Percentiles rank a stretch among this genome's conserved stretches.
Evolutionary conservation across 2,329 filamentous ascomycete species (phyloP).

Genomic region (Thermoascus crustaceus): DNA sequence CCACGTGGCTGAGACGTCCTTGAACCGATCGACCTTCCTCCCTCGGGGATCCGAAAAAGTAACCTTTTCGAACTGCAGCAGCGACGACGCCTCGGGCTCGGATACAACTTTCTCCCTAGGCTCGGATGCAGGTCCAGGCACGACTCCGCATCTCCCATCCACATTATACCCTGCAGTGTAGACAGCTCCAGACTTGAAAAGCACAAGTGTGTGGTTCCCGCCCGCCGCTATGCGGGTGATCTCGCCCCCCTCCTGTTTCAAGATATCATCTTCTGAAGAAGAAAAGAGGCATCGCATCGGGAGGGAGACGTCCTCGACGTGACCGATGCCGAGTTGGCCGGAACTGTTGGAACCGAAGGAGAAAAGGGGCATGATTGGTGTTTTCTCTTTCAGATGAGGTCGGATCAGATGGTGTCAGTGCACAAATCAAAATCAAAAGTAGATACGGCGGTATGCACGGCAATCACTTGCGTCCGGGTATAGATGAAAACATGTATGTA

Average conservation of each 20-base stretch:
- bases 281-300: conserved; percentile 56
- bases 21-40: conserved; percentile 22
- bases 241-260: conserved; percentile 4
- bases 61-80: conserved; percentile 21
- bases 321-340: conserved; percentile 64
- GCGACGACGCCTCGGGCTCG: conserved; percentile 2
- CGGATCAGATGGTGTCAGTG: too few species aligned
- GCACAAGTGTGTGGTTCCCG: conserved; percentile 78
- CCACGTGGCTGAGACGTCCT: conserved; percentile 66
- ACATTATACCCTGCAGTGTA: conserved; percentile 58
- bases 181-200: conserved; percentile 52
- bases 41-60: conserved; percentile 13
- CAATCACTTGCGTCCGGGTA: too few species aligned
- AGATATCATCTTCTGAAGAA: conserved; percentile 40
- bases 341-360: conserved; percentile 70
- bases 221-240: conserved; percentile 50
- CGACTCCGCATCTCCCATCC: conserved; percentile 36
- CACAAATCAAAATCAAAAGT: too few species aligned
- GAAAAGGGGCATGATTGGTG: conserved; percentile 43
- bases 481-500: too few species aligned
- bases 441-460: too few species aligned
- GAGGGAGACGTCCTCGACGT: conserved; percentile 61
- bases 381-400: conserved; percentile 5
- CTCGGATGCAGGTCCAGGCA: not conserved
- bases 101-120: not conserved